Evolutionary conservation across 2,329 filamentous ascomycete genomes (phyloP), one percentile per base, ranked within the genome.

Genomic region (Aspergillus udagawae): DNA sequence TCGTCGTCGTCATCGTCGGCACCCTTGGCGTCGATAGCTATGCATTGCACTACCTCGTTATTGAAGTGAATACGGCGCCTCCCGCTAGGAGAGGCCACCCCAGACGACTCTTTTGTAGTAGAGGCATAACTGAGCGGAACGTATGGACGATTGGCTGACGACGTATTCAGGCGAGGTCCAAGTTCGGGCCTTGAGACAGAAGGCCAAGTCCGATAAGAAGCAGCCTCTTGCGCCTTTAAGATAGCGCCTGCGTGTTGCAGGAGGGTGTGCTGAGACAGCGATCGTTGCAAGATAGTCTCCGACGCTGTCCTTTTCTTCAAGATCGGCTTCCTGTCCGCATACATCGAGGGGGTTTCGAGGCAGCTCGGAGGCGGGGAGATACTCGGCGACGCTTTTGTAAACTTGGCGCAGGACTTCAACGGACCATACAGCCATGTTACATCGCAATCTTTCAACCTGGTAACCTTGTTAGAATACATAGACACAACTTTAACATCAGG

Each of bases 361-460:
- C 77, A 77, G 63, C 81, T 84, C 25, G 76, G 76, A 23, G 80
- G 77, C 49, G 83, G 81, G 12, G 80, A 80, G 42, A 72, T 70
- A 52, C 77, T 73, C 53, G 44, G 10, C 21, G 79, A 73, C 12
- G 74, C 74, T 56, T 84, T 78, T 68, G 66, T 79, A 59, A 81
- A 83, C 54, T 80, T 83, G 3, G 81, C 79, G 23, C 88, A 87
- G 1, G 88, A 88, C 72, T 96, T 93, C 51, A 97, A 76, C 12
- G 94, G 94, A 0, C 94, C 94, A 69, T 97, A 99, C 1, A 99
- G 81, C 94, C 93, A 99, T 49, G 93, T 97, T 32, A 97, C 92
- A 74, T 99, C 93, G 72, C 90, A 94, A 67, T 97, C 94, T 73
- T 97, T 99, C 59, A 97, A 81, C 92, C 92, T 96, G 67, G 17